Percentiles rank a stretch among this genome's conserved stretches.
phyloP scores from a whole-genome alignment of 2,329 filamentous ascomycete species.

The Venturia aucupariae region DNA sequence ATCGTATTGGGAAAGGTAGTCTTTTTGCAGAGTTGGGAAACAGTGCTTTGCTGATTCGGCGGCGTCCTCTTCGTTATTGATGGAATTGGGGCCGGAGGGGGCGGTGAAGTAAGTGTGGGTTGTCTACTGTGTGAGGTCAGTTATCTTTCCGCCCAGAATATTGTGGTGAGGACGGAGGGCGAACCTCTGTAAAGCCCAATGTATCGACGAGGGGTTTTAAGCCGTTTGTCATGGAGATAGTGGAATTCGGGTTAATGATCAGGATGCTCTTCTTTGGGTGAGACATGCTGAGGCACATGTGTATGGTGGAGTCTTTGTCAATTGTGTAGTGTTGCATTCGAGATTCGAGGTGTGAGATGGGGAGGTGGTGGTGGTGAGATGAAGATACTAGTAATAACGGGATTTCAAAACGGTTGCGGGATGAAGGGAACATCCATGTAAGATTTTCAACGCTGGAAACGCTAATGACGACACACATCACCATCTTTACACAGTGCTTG shows the following conservation, averaged over 20 bases:
- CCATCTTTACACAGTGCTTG: neutral
- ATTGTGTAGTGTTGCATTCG: neutral
- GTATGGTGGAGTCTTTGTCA: neutral
- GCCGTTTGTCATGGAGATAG: constrained; percentile 58
- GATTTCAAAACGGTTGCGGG: neutral
- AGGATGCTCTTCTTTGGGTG: constrained; percentile 39
- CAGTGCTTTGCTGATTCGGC: constrained; percentile 53
- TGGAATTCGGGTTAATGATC: constrained; percentile 74
- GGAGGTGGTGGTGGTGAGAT: neutral
- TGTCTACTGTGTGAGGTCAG: constrained; percentile 30
- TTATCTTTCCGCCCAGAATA: constrained; percentile 25
- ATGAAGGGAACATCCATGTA: constrained; percentile 1
- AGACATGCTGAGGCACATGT: neutral
- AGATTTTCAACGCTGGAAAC: neutral
- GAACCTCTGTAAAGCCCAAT: constrained; percentile 35
- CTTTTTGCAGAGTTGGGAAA: constrained; percentile 41
- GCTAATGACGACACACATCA: constrained; percentile 1
- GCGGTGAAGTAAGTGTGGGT: constrained; percentile 57
- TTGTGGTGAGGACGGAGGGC: neutral
- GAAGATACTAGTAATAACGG: neutral
- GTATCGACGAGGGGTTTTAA: constrained; percentile 44
- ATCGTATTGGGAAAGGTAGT: constrained; percentile 46
- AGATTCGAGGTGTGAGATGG: neutral
- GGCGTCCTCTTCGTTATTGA: constrained; percentile 67
- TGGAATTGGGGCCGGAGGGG: constrained; percentile 59